Conservation (phyloP, 108 stramenopile species). For the Discostella pseudostelligera region DNA sequence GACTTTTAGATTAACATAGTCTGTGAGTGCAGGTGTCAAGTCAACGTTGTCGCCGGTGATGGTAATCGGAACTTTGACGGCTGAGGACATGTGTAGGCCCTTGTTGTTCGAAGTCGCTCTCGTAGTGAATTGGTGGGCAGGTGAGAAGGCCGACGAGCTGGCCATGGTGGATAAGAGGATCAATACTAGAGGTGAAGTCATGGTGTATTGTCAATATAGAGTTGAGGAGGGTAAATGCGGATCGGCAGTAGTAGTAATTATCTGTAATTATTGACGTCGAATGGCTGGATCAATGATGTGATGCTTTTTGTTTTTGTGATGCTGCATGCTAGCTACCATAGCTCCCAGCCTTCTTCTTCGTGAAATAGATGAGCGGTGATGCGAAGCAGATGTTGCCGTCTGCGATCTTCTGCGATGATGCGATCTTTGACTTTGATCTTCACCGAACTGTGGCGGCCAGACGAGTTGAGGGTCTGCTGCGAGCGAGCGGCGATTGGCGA, state of each 20-base stretch:
- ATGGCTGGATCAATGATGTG: no score
- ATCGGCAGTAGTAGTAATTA: no score
- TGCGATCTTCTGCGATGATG: not conserved
- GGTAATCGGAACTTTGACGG: slow-evolving; percentile 61
- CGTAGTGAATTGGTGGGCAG: slow-evolving; percentile 16
- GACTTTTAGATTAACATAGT: slow-evolving; percentile 76
- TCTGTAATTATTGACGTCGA: no score
- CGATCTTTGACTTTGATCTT: not conserved
- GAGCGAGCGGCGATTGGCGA: no score
- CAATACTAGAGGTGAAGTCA: not conserved
- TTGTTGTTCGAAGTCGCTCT: slow-evolving; percentile 8
- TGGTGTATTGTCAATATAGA: not conserved
- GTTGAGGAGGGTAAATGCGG: no score
- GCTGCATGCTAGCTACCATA: no score
- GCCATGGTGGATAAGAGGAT: slow-evolving; percentile 31
- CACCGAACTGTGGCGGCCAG: not conserved
- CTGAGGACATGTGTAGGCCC: slow-evolving; percentile 47
- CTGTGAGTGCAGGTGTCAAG: slow-evolving; percentile 70
- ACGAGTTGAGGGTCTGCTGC: no score
- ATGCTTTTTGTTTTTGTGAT: no score
- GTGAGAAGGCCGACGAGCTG: slow-evolving; percentile 32
- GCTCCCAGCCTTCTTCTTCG: no score
- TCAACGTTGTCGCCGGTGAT: slow-evolving; percentile 87
- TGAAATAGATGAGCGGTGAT: no score
- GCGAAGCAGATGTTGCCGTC: not conserved